These are phyloP conservation scores for Hypoxylon lienhwacheense DNA, from an alignment of 495 filamentous ascomycete species.

Conservation along the genomic window DNA sequence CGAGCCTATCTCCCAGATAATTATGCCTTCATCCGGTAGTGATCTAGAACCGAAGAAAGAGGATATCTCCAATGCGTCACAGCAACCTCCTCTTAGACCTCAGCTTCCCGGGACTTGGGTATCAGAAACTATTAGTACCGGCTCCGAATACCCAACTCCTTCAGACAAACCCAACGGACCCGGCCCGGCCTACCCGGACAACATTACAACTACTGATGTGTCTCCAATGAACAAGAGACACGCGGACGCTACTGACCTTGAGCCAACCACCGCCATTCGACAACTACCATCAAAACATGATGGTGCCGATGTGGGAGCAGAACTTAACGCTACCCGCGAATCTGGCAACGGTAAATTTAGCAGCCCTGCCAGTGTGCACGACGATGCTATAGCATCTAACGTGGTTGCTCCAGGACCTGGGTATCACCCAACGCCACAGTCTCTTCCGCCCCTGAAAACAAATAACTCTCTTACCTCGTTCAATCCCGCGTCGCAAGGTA, in stretches of 20 bases:
- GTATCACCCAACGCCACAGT: conserved; percentile 19
- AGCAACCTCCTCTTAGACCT: conserved; percentile 47
- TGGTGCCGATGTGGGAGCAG: neutral
- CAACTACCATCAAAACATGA: conserved; percentile 11
- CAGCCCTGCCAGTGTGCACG: conserved; percentile 26
- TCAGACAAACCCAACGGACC: conserved; percentile 14
- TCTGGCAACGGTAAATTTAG: conserved; percentile 2
- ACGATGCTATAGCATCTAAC: conserved; percentile 23
- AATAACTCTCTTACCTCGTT: conserved; percentile 11
- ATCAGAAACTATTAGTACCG: conserved; percentile 54
- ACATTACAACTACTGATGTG: conserved; percentile 14
- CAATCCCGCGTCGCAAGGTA: neutral
- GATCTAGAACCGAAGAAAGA: conserved; percentile 16
- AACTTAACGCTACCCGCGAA: conserved; percentile 1
- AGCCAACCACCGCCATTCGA: conserved; percentile 28
- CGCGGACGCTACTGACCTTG: conserved; percentile 26
- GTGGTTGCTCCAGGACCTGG: conserved; percentile 22
- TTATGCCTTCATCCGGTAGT: conserved; percentile 4
- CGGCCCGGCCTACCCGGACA: conserved; percentile 10
- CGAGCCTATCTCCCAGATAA: conserved; percentile 21
- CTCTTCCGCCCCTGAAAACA: conserved; percentile 30
- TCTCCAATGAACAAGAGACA: conserved; percentile 31
- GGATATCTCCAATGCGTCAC: conserved; percentile 14
- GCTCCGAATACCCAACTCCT: conserved; percentile 32
- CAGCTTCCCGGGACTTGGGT: conserved; percentile 68